Evolutionary conservation across 1,139 yeast genomes (phyloP), one percentile per base, ranked within the genome.

Genomic region (Scheffersomyces illinoinensis): DNA sequence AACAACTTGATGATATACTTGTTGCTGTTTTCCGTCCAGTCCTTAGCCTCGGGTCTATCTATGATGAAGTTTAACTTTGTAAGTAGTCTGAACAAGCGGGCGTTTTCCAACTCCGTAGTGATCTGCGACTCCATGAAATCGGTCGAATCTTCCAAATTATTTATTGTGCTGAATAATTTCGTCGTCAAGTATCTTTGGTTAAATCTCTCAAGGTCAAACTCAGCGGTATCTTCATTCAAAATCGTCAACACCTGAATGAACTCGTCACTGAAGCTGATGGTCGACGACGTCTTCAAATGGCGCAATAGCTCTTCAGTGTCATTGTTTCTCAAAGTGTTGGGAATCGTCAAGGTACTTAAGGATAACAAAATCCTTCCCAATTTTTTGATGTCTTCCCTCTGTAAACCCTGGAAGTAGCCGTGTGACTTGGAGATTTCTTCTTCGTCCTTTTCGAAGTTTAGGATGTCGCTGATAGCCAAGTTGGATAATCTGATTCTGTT

Each of bases 71-170:
- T 92, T 56, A 95, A 76, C 75, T 96, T 95, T 60, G 93, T 82
- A 68, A 95, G 76, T 52, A 96, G 79, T 61, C 99, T 82, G 66
- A 93, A 93, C 47, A 95, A 75, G 60, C 99, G 81, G 5, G 92
- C 96, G 73, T 95, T 95, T 72, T 95, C 99, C 46, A 93, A 77
- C 72, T 95, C 98, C 56, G 84, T 81, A 26, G 86, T 72, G 52
- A 96, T 76, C 63, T 86, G 87, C 2, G 84, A 76, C 71, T 93
- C 97, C 64, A 87, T 78, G 64, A 76, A 83, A 69, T 93, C 98
- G 21, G 82, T 78, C 59, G 81, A 77, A 57, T 80, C 79, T 66
- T 89, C 85, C 18, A 90, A 71, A 3, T 85, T 83, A 69, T 90
- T 86, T 55, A 88, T 66, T 14, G 78, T 66, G 50, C 74, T 71